Evolutionary conservation across 1,139 yeast genomes (phyloP), one percentile per base, ranked within the genome.

Genomic region (Magnusiomyces fungicola): DNA sequence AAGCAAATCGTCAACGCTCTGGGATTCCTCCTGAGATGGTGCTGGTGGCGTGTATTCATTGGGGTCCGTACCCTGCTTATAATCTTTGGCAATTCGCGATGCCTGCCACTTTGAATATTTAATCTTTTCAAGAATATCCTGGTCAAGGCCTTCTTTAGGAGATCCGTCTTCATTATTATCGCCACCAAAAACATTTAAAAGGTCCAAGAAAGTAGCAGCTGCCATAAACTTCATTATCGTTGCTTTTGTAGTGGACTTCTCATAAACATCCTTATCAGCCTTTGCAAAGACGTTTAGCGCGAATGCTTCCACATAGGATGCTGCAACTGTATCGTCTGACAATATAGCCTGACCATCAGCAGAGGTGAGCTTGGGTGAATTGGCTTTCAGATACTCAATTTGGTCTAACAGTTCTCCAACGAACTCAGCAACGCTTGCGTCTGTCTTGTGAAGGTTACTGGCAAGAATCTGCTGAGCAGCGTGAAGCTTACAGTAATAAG

Each of bases 391-490:
- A 2, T 61, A 51, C 60, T 87, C 96, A 32, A 88, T 76, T 3
- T 77, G 77, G 60, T 81, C 90, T 52, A 87, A 68, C 50, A 87
- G 67, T 4, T 61, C 59, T 46, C 81, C 70, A 0, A 88, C 83
- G 60, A 78, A 82, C 1, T 56, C 59, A 33, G 84, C 86, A 19
- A 77, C 76, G 3, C 73, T 78, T 14, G 72, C 68, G 51, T 78
- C 74, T 1, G 66, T 60, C 22, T 72, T 65, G 60, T 87, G 95
- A 25, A 81, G 69, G 55, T 79, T 77, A 47, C 75, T 66, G 45
- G 72, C 73, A 27, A 87, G 68, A 7, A 87, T 81, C 58, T 76
- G 71, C 60, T 86, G 88, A 10, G 83, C 80, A 0, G 86, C 85
- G 57, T 81, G 80, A 37, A 77, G 62, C 40, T 40, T 40, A 32